Base-by-base conservation (phyloP, 2,329 filamentous ascomycete genomes). In the Ophiostoma perfectum region DNA sequence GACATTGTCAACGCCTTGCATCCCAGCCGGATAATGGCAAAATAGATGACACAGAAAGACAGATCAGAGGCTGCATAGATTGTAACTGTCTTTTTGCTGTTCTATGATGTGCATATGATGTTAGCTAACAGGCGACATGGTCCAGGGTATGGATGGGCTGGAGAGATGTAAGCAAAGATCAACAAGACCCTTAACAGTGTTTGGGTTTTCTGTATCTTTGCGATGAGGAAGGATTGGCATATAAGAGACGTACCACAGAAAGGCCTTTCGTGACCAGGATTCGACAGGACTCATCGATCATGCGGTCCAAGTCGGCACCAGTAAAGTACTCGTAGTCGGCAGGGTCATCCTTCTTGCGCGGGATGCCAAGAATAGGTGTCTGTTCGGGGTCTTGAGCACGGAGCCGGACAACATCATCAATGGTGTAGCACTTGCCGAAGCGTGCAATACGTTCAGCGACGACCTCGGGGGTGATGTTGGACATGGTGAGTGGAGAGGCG, bases 1-100 rank as follows among this genome's bases (percentile, higher is more conserved):
- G 80, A 82, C 39, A 82, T 73, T 67, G 78, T 78, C 74, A 82
- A 76, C 6, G 78, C 75, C 12, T 77, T 79, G 68, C 79, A 81
- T 39, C 80, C 80, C 5, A 81, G 71, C n/a, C 80, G 76, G 68
- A 77, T 79, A 8, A 82, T 73, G 9, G 80, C 80, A 66, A 82
- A 81, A 64, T 81, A 77, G 6, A 78, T 77, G 67, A 81, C 71
- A 7, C 80, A 75, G 74, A 79, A 81, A 14, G 77, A 76, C 4
- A 81, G 72, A 65, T 81, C 78, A 0, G 80, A 81, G 11, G 75
- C 72, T 0, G 78, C 78, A 47, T 81, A 76, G 4, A 82, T 73
- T 3, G 78, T 78, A 5, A 82, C 74, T 3, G 77, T 75, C 71
- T 73, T 74, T 58, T 67, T 68, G 18, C 71, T 74, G 69, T 76